Percentiles rank a stretch among this genome's conserved stretches.
These are phyloP conservation scores for Leucoagaricus sp. DNA, from an alignment of 1,284 basidiomycete species.

Conservation along the genomic window DNA sequence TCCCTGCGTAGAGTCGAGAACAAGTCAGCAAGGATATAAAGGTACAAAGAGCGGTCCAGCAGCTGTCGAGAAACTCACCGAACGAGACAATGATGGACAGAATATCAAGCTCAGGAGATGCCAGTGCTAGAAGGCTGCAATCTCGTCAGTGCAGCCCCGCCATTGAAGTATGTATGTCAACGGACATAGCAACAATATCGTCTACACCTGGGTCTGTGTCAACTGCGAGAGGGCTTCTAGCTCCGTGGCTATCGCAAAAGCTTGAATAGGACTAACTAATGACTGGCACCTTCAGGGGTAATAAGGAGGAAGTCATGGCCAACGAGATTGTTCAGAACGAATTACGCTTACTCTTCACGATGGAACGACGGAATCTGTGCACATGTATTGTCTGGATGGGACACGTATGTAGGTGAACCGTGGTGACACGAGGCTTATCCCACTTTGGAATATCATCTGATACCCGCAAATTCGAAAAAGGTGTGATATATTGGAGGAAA, in stretches of 20 bases:
- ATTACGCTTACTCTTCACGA: no score
- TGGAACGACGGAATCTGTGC: not conserved
- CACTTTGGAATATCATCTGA: not conserved
- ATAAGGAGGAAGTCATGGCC: not conserved
- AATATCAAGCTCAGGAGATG: slow-evolving; percentile 78
- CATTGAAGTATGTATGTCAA: slow-evolving; percentile 26
- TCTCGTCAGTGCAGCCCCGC: not conserved
- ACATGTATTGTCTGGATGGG: no score
- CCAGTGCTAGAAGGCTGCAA: slow-evolving; percentile 63
- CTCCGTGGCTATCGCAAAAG: no score
- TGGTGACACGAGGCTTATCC: not conserved
- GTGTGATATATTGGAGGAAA: slow-evolving; percentile 1
- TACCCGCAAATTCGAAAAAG: not conserved
- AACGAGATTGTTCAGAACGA: not conserved
- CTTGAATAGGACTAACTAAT: slow-evolving; percentile 44
- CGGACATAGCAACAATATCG: slow-evolving; percentile 77
- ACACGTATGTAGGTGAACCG: not conserved
- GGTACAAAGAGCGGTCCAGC: not conserved
- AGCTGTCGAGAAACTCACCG: slow-evolving; percentile 46
- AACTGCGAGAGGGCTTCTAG: slow-evolving; percentile 41
- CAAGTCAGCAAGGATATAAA: slow-evolving; percentile 1
- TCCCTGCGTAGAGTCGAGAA: slow-evolving; percentile 18
- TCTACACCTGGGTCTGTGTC: slow-evolving; percentile 92
- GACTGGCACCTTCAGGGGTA: slow-evolving; percentile 41
- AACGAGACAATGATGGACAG: slow-evolving; percentile 78